These are phyloP conservation scores for Trametes sanguinea DNA, from an alignment of 768 basidiomycete genomes.

Conservation along the genomic window DNA sequence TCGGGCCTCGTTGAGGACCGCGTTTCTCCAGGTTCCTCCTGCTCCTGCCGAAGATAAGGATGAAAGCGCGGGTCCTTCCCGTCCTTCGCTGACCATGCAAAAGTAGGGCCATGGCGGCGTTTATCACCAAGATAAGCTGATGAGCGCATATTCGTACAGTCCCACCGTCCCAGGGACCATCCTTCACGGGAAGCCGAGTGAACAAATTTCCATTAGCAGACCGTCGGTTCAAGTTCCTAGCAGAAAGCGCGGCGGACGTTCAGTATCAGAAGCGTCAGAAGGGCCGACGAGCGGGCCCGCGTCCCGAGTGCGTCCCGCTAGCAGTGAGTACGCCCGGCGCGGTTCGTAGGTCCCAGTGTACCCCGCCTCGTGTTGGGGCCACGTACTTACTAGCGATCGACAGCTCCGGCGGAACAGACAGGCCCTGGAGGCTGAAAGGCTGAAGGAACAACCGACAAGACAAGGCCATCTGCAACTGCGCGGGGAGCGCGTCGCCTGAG, in stretches of 20 bases:
- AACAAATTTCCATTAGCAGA: neutral
- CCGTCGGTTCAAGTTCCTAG: neutral
- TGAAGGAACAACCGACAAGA: neutral
- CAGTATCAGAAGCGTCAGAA: neutral
- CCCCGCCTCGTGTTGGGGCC: slow-evolving; percentile 18
- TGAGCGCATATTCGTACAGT: too few species aligned
- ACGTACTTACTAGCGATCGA: neutral
- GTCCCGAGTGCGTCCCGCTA: neutral
- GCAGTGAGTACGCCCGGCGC: neutral
- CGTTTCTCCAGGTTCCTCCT: too few species aligned
- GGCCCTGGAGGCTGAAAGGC: neutral
- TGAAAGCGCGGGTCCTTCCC: too few species aligned
- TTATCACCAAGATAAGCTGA: too few species aligned
- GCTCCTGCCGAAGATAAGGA: too few species aligned
- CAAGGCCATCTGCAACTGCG: neutral
- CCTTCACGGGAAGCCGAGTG: slow-evolving; percentile 9
- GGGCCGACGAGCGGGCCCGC: too few species aligned
- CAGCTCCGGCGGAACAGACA: slow-evolving; percentile 9
- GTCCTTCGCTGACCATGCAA: too few species aligned
- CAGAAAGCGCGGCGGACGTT: neutral
- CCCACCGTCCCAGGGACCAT: too few species aligned
- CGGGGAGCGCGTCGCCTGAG: slow-evolving; percentile 1
- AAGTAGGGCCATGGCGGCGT: too few species aligned
- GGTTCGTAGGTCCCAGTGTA: slow-evolving; percentile 19
- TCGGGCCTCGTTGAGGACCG: too few species aligned